Evolutionary conservation across 495 filamentous ascomycete species (phyloP), one percentile per base, ranked within the genome.

Genomic region (Bacidia gigantensis): DNA sequence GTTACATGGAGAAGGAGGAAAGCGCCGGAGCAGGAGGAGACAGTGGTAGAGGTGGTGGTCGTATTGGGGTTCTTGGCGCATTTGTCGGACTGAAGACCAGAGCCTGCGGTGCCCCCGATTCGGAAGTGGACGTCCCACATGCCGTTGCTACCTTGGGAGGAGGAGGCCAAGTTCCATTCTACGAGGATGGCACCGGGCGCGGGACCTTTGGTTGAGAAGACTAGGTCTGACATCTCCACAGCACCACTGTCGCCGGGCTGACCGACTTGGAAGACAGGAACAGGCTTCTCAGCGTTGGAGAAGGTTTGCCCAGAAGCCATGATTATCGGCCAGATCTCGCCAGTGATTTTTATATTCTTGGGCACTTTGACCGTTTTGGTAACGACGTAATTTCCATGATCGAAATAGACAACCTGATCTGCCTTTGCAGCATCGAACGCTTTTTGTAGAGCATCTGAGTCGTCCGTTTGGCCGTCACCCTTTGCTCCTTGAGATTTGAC

Each of bases 91-190:
- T 94, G 86, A 11, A 95, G 72, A 45, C 81, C 63, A 2, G 89
- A 94, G 44, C 89, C 89, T 3, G 82, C 80, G 22, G 83, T 78
- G 10, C 90, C 90, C 50, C 89, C 82, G 21, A 83, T 71, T 53
- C 90, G 87, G 66, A 87, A 82, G 67, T 96, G 90, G 9, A 89
- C 84, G 62, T 97, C 90, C 88, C 88, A 97, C 69, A 95, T 78
- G 32, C 78, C 89, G 5, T 76, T 76, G 0, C 82, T 78, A 52
- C 86, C 89, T 42, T 83, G 80, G 7, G 75, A 77, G 5, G 76
- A 63, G 20, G 75, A 78, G 7, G 75, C 82, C 3, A 95, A 62
- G 69, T 97, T 96, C 88, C 89, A 97, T 61, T 97, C 75, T 64
- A 95, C 77, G 43, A 97, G 69, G 59, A 94, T 84, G 22, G 89